These are phyloP conservation scores for Knoxdaviesia proteae DNA, from an alignment of 2,329 filamentous ascomycete species.

Conservation along the genomic window DNA sequence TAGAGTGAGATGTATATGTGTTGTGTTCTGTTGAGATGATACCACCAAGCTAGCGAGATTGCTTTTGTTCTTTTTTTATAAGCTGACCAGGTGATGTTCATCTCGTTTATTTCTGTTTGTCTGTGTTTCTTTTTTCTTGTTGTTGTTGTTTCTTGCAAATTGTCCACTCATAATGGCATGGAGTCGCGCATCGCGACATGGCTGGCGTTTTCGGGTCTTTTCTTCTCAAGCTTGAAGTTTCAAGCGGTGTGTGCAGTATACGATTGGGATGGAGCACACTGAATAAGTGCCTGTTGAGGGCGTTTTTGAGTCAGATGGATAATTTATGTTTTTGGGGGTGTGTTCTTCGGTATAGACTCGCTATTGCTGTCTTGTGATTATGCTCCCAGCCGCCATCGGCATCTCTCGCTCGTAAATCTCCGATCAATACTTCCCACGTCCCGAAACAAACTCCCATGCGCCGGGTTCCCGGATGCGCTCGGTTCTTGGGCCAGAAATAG, in stretches of 20 bases:
- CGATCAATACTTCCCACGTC: not conserved
- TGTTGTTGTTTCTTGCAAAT: not conserved
- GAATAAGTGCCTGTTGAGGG: too few species aligned
- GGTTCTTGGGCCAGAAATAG: not conserved
- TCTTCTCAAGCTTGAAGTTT: too few species aligned
- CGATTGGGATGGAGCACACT: too few species aligned
- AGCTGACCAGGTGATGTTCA: not conserved
- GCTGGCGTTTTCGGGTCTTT: too few species aligned
- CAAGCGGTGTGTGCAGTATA: too few species aligned
- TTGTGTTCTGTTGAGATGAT: not conserved
- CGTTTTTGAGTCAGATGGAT: too few species aligned
- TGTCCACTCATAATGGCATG: too few species aligned
- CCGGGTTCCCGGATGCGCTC: not conserved
- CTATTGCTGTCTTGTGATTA: too few species aligned
- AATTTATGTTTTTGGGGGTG: too few species aligned
- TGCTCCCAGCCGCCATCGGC: too few species aligned
- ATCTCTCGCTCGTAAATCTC: not conserved
- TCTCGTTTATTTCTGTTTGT: constrained; percentile 1
- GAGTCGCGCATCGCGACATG: too few species aligned
- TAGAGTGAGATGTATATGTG: not conserved
- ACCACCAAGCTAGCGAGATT: constrained; percentile 2
- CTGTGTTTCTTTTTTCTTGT: not conserved
- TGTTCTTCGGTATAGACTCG: too few species aligned
- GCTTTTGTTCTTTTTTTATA: constrained; percentile 3
- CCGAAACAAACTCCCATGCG: not conserved